Evolutionary conservation across 192 early-diverging fungal genomes (phyloP), one percentile per base, ranked within the genome.

Genomic region (Coemansia sp.): DNA sequence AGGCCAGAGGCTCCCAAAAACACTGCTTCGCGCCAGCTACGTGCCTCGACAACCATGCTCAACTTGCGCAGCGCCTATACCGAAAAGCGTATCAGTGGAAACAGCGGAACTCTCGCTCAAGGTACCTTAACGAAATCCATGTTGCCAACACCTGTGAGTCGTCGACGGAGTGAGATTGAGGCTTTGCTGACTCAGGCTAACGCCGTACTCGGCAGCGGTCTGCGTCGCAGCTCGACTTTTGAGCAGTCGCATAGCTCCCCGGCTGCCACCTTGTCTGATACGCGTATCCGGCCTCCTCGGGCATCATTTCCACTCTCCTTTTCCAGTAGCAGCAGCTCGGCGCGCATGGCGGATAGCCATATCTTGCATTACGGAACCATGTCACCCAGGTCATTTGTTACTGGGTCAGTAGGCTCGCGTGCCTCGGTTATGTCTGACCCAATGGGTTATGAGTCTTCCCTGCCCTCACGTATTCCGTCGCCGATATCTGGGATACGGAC

Each of bases 131-230:
- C 15, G n/a, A 37, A 28, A 3, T 30, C 46, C 24, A 25, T 40
- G 40, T 36, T 41, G 25, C 54, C 51, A 20, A 36, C 14, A 37
- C 32, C 38, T 14, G 28, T 52, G 24, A 38, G 34, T 13, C 52
- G 69, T 34, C 53, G 69, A 26, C 61, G 62, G 33, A 61, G 62
- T 54, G 69, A 72, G 32, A 58, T 72, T 8, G 56, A 72, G 42
- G 56, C 61, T 28, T 62, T 72, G 48, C 46, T 72, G 13, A 53
- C 62, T 10, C 69, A 72, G 53, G 69, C 69, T 22, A 65, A 72
- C 40, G 69, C 69, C 3, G 69, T 72, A 39, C 50, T 72, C 30
- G 40, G 53, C 44, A 29, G 34, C 33, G 32, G 39, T 14, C 29
- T 27, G 24, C 29, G 24, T 15, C 26, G 42, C 28, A 35, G 52